Evolutionary conservation across 2,329 filamentous ascomycete species (phyloP), one percentile per base, ranked within the genome.

Genomic region (Arthroderma sp.): DNA sequence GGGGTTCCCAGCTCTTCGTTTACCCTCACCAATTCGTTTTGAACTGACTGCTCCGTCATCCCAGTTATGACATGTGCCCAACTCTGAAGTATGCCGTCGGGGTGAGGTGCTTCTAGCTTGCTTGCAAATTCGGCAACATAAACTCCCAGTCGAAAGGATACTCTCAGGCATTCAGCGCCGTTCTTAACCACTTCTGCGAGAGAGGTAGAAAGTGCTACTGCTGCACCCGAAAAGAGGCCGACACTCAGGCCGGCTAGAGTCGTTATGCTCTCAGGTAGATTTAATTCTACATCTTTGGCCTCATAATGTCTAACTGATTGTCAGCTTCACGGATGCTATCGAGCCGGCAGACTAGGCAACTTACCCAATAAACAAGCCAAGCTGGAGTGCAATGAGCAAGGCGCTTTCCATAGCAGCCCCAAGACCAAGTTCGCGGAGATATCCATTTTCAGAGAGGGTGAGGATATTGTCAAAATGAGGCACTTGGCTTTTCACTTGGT

Each of bases 91-190:
- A 21, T 47, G 3, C 41, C 41, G 13, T 47, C 41, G 23, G 41
- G 21, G 2, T 47, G 41, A 9, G 41, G 69, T 15, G 73, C 57
- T 58, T 79, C 66, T 3, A 80, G 61, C 23, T 73, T 70, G 37
- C 71, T 63, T 0, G 77, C 78, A 0, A 77, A 65, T 1, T 67
- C 65, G n/a, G 71, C 61, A 0, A 79, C 75, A 1, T 70, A 62
- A 4, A 78, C 61, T 0, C 77, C 77, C 2, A 79, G 65, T 0
- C 77, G 69, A 57, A 80, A 79, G 1, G 78, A 75, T 1, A 72
- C 35, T 0, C 75, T 69, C 1, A 78, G 63, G 0, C 66, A 72
- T 54, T 78, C 68, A 0, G 71, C 73, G 15, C 74, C 77, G 6
- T 65, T 63, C 4, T 66, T 23, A 1, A 73, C 65, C 0, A 80